These are phyloP conservation scores for Fusarium proliferatum DNA, from an alignment of 2,329 filamentous ascomycete genomes.

Conservation along the genomic window DNA sequence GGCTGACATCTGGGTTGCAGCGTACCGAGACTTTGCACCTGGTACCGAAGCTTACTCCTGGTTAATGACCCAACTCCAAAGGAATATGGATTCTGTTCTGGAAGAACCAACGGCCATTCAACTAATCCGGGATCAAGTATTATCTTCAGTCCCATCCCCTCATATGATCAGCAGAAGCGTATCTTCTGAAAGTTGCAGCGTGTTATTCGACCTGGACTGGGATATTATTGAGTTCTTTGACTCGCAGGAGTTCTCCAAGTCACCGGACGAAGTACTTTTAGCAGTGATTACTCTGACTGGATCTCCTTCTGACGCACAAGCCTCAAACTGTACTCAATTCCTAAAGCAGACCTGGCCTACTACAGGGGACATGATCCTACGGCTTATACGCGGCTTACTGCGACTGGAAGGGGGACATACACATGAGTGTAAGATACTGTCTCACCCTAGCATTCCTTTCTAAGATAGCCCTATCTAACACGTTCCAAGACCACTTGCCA, in stretches of 20 bases:
- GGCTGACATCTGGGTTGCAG: background rate
- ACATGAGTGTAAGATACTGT: background rate
- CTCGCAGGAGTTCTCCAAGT: background rate
- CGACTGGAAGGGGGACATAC: fast-evolving
- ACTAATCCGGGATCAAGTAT: background rate
- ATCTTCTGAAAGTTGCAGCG: background rate
- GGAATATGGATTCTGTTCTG: too few species aligned
- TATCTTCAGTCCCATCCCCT: background rate
- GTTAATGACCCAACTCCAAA: too few species aligned
- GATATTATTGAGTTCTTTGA: background rate
- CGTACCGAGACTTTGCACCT: background rate
- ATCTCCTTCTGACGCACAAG: background rate
- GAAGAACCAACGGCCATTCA: too few species aligned
- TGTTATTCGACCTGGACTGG: background rate
- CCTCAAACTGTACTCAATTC: background rate
- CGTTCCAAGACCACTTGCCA: fast-evolving
- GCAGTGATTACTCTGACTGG: background rate
- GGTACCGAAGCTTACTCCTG: background rate
- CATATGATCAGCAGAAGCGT: background rate
- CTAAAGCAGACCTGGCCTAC: background rate
- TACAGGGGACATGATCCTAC: background rate
- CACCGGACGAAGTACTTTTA: fast-evolving
- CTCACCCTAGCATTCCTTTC: background rate
- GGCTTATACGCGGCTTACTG: background rate
- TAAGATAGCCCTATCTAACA: background rate